A percentile compares a stretch with the other conserved stretches of the same genome.
These are phyloP conservation scores for Euphrasia arctica DNA, from an alignment of 305 asterid genomes.

Conservation along the genomic window DNA sequence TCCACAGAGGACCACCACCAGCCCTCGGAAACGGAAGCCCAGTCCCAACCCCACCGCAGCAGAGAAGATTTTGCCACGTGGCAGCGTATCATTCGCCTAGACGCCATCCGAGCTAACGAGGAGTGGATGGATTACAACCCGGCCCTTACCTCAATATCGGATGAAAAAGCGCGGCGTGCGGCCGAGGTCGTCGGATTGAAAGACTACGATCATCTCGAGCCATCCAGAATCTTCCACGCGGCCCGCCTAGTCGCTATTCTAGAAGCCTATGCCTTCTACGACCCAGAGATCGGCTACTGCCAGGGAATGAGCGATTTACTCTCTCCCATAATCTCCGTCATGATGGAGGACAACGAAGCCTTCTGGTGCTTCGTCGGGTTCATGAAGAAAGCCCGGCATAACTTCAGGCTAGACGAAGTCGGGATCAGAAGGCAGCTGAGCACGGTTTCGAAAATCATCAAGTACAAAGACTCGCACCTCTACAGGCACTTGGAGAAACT, in stretches of 20 bases:
- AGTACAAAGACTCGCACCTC: constrained; percentile 72
- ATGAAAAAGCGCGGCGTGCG: constrained; percentile 47
- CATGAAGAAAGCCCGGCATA: constrained; percentile 86
- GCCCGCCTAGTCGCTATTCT: constrained; percentile 77
- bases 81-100: constrained; percentile 71
- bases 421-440: constrained; percentile 78
- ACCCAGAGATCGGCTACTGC: constrained; percentile 83
- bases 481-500: constrained; percentile 77
- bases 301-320: constrained; percentile 94
- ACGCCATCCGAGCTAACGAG: constrained; percentile 65
- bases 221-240: constrained; percentile 65
- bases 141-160: constrained; percentile 45
- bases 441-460: constrained; percentile 68
- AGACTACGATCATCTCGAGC: constrained; percentile 68
- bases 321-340: constrained; percentile 66
- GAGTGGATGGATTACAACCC: constrained; percentile 59
- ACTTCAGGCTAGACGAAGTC: constrained; percentile 77
- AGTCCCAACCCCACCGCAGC: constrained; percentile 35
- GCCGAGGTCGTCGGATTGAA: constrained; percentile 74
- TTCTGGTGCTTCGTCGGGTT: constrained; percentile 92
- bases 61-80: constrained; percentile 58
- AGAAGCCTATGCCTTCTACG: constrained; percentile 75
- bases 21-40: constrained; percentile 32
- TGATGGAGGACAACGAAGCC: constrained; percentile 77
- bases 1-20: constrained; percentile 35